phyloP scores from a whole-genome alignment of 176 grass and related monocot species.

The Oryza glaberrima region DNA sequence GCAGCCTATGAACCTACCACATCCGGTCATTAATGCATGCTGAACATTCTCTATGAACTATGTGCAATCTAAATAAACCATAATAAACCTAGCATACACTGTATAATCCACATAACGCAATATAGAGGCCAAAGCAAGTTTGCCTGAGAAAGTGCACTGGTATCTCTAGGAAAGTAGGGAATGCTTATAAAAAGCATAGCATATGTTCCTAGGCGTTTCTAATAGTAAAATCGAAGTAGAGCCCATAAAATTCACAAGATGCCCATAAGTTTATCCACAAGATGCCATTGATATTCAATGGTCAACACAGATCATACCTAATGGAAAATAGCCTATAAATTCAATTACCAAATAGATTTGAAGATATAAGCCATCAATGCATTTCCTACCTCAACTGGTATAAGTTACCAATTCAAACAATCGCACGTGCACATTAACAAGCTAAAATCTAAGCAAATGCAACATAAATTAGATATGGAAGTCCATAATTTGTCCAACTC shows the following conservation, averaged over 20 bases:
- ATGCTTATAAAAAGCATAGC: neutral
- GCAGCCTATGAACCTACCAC: neutral
- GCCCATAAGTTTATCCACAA: neutral
- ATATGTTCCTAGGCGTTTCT: neutral
- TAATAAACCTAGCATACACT: slow-evolving; percentile 6
- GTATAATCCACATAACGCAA: slow-evolving; percentile 9
- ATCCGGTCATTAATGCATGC: neutral
- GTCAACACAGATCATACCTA: neutral
- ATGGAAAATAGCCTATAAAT: neutral
- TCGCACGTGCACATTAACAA: neutral
- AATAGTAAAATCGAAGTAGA: neutral
- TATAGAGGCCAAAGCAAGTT: slow-evolving; percentile 16
- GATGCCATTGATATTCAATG: neutral
- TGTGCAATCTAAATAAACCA: slow-evolving; percentile 9
- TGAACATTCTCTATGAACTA: neutral
- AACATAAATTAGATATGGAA: slow-evolving; percentile 22
- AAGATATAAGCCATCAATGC: slow-evolving; percentile 5
- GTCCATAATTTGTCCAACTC: slow-evolving; percentile 17
- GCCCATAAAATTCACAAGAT: neutral
- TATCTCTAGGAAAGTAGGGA: neutral
- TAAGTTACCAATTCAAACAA: slow-evolving; percentile 16
- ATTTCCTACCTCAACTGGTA: slow-evolving; percentile 3
- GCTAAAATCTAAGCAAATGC: slow-evolving; percentile 14
- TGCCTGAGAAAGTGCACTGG: neutral
- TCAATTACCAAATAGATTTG: neutral